Evolutionary conservation across 2,329 filamentous ascomycete genomes (phyloP), one percentile per base, ranked within the genome.

Genomic region (Cryphonectria japonica): DNA sequence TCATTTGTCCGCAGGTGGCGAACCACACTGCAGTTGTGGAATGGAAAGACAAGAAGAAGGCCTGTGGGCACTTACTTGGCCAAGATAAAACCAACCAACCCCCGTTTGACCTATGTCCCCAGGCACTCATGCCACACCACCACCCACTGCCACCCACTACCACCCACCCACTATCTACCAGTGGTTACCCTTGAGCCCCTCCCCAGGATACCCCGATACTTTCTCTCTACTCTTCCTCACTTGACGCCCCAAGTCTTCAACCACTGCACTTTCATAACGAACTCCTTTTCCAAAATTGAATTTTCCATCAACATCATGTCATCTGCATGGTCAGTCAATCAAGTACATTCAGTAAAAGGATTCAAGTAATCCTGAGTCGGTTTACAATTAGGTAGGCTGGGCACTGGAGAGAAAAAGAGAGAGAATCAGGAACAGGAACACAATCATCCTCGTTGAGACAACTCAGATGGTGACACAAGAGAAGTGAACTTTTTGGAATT

Each of bases 401-500:
- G 19, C 46, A 50, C 46, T 50, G 19, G 3, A 50, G 37, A 37
- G 37, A 37, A 9, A 37, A 9, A 37, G 37, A 39, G 37, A 39
- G 37, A 39, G 22, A 22, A 22, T 8, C 46, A 9, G 8, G 46
- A 4, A 26, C 26, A 26, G 7, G 13, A 22, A 50, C 46, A 50
- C 16, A 50, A 8, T 2, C 22, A 22, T 50, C 14, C 37, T 64
- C 61, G 22, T 46, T 26, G 61, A 39, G 39, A 64, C 59, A 61
- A 34, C 32, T 50, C 22, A n/a, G n/a, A 50, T 22, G 22, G 46
- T 50, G 22, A 50, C 22, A 50, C 46, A 50, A 19, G 22, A 50
- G 14, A 50, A 50, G 62, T 41, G 63, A 29, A 66, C 41, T 65
- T 65, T 65, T 50, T 34, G 34, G 34, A 39, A 39, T 52, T 37